Evolutionary conservation across 73 alveolate genomes (phyloP).

Genomic region (Blepharisma stoltei): DNA sequence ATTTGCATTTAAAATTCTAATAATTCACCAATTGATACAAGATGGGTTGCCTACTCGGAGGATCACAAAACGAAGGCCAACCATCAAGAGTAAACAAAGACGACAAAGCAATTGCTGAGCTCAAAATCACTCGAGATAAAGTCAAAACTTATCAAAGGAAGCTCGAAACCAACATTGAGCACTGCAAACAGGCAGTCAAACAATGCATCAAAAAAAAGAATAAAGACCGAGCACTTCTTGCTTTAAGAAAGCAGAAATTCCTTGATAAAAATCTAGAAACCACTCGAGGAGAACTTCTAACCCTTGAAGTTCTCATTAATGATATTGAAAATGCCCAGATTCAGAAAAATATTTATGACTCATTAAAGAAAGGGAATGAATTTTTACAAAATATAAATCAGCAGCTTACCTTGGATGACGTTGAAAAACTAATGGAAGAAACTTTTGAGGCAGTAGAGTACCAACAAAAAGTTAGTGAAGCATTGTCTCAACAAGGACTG

Average conservation of each 20-base stretch:
- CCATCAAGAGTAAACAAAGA: not conserved
- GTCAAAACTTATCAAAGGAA: not conserved
- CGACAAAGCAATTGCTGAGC: not conserved
- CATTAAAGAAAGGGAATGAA: slow-evolving; percentile 5
- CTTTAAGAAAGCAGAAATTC: not conserved
- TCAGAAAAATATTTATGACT: not conserved
- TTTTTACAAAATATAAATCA: not conserved
- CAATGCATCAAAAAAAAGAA: not conserved
- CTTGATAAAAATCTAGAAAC: not conserved
- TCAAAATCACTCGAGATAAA: not conserved
- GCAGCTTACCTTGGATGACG: not conserved
- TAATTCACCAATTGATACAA: too few relatives aligned
- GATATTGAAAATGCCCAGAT: not conserved
- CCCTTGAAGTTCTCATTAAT: not conserved
- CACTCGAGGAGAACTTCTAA: not conserved
- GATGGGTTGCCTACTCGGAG: too few relatives aligned
- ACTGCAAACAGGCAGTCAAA: not conserved
- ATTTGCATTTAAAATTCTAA: too few relatives aligned
- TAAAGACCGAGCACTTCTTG: not conserved
- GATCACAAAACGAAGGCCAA: too few relatives aligned
- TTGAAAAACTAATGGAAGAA: slow-evolving; percentile 1
- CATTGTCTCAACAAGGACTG: not conserved
- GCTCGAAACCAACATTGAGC: not conserved
- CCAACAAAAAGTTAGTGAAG: not conserved
- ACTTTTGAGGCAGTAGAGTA: slow-evolving; percentile 12